A percentile compares a stretch with the other conserved stretches of the same genome.
These are phyloP conservation scores for Zasmidium cellare DNA, from an alignment of 2,329 filamentous ascomycete genomes.

Conservation along the genomic window DNA sequence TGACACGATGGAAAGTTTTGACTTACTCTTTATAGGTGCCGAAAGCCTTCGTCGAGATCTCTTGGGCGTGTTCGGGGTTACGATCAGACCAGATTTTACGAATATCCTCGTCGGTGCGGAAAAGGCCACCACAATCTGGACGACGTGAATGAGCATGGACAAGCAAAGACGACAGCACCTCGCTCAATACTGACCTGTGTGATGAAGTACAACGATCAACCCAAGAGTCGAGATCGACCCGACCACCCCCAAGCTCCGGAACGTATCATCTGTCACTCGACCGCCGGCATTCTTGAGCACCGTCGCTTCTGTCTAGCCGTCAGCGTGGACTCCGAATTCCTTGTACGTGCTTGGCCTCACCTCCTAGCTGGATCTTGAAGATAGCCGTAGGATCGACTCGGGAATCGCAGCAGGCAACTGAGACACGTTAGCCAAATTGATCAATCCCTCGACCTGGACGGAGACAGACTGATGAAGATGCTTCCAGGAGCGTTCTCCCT, in stretches of 20 bases:
- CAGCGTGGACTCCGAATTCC: background rate
- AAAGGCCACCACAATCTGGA: background rate
- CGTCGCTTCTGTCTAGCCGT: background rate
- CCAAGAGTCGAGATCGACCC: background rate
- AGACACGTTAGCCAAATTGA: background rate
- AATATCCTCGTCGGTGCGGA: background rate
- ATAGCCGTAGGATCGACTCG: background rate
- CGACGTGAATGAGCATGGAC: no score
- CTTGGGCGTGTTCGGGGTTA: background rate
- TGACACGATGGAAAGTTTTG: background rate
- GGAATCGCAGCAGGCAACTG: background rate
- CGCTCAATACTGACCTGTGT: background rate
- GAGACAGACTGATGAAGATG: no score
- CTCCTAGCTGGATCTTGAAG: background rate
- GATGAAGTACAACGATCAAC: background rate
- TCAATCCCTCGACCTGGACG: no score
- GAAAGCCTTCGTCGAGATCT: background rate
- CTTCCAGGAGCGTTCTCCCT: no score
- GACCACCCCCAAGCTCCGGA: background rate
- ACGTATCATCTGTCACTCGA: background rate
- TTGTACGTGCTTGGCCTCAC: background rate
- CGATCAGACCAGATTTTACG: background rate
- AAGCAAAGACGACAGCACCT: no score
- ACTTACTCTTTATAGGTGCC: background rate
- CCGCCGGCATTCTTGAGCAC: conserved; percentile 3